Conservation (phyloP, 805 yeast species). For the Grigorovia humatica region DNA sequence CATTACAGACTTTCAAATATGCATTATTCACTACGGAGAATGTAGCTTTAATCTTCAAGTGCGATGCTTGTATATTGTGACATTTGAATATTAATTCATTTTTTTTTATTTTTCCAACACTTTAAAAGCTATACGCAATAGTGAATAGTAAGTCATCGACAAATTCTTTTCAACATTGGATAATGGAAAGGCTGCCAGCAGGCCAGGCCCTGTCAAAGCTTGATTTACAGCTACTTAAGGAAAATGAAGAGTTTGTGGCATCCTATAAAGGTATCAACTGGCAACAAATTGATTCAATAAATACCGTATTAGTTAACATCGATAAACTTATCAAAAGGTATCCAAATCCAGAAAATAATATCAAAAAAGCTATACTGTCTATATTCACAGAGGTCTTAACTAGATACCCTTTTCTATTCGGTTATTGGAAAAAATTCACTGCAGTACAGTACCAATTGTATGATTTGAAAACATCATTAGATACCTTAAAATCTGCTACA, state of each 20-base stretch:
- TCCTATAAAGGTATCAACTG: slow-evolving; percentile 17
- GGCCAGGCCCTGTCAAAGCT: slow-evolving; percentile 6
- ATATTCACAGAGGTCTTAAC: slow-evolving; percentile 30
- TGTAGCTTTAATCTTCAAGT: not conserved
- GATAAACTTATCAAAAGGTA: slow-evolving; percentile 28
- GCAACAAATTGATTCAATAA: slow-evolving; percentile 33
- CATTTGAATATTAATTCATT: not conserved
- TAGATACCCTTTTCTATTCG: slow-evolving; percentile 48
- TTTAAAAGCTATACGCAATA: too few species aligned
- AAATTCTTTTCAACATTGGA: too few species aligned
- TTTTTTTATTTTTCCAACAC: too few species aligned
- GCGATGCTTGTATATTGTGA: not conserved
- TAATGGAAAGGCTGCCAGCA: not conserved
- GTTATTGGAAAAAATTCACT: slow-evolving; percentile 55
- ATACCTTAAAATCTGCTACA: slow-evolving; percentile 35
- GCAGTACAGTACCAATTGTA: slow-evolving; percentile 45
- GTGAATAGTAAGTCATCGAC: too few species aligned
- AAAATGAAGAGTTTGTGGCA: slow-evolving; percentile 17
- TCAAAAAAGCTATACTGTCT: slow-evolving; percentile 11
- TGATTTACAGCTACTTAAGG: slow-evolving; percentile 21
- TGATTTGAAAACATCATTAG: slow-evolving; percentile 43
- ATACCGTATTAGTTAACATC: slow-evolving; percentile 28
- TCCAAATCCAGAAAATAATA: slow-evolving; percentile 24
- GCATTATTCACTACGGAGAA: not conserved
- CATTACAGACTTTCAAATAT: too few species aligned